These are phyloP conservation scores for Fusarium neocosmosporiellum DNA, from an alignment of 2,329 filamentous ascomycete species.

Conservation along the genomic window DNA sequence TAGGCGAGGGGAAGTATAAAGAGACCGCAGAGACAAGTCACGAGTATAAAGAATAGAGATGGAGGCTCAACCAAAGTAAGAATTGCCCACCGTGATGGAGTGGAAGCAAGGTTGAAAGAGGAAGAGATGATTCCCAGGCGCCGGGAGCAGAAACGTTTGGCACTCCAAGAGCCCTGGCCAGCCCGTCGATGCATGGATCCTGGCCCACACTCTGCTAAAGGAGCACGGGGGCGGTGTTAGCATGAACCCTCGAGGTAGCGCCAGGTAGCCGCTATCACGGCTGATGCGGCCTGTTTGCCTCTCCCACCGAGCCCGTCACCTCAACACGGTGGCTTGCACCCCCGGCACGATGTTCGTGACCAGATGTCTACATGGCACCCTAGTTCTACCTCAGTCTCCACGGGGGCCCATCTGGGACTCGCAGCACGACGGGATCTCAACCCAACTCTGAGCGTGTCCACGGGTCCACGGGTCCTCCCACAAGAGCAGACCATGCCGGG, in stretches of 20 bases:
- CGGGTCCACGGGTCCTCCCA: slow-evolving; percentile 45
- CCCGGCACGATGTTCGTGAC: slow-evolving; percentile 36
- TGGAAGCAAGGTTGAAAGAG: slow-evolving; percentile 50
- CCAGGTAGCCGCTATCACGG: slow-evolving; percentile 40
- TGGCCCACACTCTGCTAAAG: slow-evolving; percentile 44
- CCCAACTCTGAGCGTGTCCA: slow-evolving; percentile 50
- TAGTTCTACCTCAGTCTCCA: slow-evolving; percentile 51
- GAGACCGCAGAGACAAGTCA: not conserved
- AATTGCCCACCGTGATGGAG: slow-evolving; percentile 45
- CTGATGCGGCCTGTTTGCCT: slow-evolving; percentile 10
- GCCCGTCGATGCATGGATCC: slow-evolving; percentile 43
- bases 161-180: slow-evolving; percentile 51
- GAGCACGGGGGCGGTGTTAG: slow-evolving; percentile 52
- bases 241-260: slow-evolving; percentile 31
- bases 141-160: slow-evolving; percentile 54
- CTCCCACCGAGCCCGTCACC: not conserved
- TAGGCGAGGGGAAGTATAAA: slow-evolving; percentile 4
- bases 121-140: slow-evolving; percentile 50
- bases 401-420: slow-evolving; percentile 52
- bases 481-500: slow-evolving; percentile 36
- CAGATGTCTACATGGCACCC: slow-evolving; percentile 50
- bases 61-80: slow-evolving; percentile 39
- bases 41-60: slow-evolving; percentile 14
- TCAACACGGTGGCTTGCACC: not conserved
- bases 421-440: slow-evolving; percentile 53